phyloP scores from a whole-genome alignment of 768 basidiomycete species.

The Exsudoporus frostii region DNA sequence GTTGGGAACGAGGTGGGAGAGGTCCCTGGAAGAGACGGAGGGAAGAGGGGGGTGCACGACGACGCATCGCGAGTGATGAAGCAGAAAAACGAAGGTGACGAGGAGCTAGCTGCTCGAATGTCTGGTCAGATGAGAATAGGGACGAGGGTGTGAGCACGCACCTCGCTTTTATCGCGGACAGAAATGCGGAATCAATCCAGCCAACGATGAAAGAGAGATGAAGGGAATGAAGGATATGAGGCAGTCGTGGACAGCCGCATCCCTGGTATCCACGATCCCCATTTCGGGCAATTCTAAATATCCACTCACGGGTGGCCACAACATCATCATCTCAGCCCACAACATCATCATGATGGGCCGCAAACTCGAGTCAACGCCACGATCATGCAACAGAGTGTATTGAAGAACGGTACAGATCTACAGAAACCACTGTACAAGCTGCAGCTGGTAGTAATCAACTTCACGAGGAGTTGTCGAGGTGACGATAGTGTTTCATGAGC shows the following conservation, averaged over 20 bases:
- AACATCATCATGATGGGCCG: too few species aligned
- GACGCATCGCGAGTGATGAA: constrained; percentile 45
- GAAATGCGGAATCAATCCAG: background rate
- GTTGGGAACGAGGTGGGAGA: constrained; percentile 53
- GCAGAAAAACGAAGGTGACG: background rate
- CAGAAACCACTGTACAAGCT: background rate
- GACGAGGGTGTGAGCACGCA: background rate
- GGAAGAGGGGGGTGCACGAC: constrained; percentile 64
- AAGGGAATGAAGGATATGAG: too few species aligned
- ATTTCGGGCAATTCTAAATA: background rate
- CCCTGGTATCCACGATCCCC: background rate
- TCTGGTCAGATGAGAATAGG: background rate
- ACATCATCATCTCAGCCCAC: background rate
- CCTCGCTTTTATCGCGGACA: background rate
- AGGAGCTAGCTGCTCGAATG: background rate
- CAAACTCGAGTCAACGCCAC: background rate
- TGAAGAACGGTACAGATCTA: constrained; percentile 15
- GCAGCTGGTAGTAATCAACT: background rate
- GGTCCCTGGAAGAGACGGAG: constrained; percentile 62
- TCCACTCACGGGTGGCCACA: background rate
- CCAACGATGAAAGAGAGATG: background rate
- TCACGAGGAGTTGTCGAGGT: constrained; percentile 40
- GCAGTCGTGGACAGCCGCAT: background rate
- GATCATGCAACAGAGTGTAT: constrained; percentile 12
- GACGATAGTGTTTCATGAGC: constrained; percentile 70